A percentile compares a stretch with the other conserved stretches of the same genome.
Evolutionary conservation across 805 yeast genomes (phyloP).

Genomic region (Ogataea degrootiae): DNA sequence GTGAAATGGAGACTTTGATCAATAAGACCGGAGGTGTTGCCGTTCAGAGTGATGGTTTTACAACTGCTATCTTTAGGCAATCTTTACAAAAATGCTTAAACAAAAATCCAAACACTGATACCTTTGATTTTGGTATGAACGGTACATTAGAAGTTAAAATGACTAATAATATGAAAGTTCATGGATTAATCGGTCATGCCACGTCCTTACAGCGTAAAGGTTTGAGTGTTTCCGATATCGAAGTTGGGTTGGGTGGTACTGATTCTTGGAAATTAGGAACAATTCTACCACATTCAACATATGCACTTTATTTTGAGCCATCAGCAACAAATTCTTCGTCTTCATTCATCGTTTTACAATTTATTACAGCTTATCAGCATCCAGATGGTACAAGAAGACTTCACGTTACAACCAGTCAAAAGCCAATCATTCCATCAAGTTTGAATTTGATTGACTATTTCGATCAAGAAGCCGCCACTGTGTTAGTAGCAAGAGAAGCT

Average conservation of each 20-base stretch:
- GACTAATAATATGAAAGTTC: constrained; percentile 44
- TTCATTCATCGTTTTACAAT: constrained; percentile 42
- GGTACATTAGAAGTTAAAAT: constrained; percentile 55
- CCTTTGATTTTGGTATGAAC: constrained; percentile 50
- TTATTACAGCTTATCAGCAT: constrained; percentile 58
- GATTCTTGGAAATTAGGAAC: constrained; percentile 58
- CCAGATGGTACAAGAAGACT: constrained; percentile 52
- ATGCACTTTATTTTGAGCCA: constrained; percentile 54
- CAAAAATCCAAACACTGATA: constrained; percentile 31
- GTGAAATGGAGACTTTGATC: constrained; percentile 58
- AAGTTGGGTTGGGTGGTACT: constrained; percentile 47
- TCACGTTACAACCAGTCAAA: constrained; percentile 55
- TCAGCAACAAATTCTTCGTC: constrained; percentile 18
- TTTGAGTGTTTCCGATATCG: constrained; percentile 31
- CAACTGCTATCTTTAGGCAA: constrained; percentile 64
- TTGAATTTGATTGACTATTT: constrained; percentile 43
- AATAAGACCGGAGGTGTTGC: constrained; percentile 59
- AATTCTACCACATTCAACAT: constrained; percentile 53
- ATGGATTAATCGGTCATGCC: constrained; percentile 63
- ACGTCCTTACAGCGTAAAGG: constrained; percentile 37
- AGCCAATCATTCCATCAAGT: constrained; percentile 35
- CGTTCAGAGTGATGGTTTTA: constrained; percentile 60
- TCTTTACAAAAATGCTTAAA: constrained; percentile 51
- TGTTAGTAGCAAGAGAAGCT: constrained; percentile 52
- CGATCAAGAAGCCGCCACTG: constrained; percentile 69